phyloP scores from a whole-genome alignment of 1,284 basidiomycete species.

The Apiotrichum porosum region DNA sequence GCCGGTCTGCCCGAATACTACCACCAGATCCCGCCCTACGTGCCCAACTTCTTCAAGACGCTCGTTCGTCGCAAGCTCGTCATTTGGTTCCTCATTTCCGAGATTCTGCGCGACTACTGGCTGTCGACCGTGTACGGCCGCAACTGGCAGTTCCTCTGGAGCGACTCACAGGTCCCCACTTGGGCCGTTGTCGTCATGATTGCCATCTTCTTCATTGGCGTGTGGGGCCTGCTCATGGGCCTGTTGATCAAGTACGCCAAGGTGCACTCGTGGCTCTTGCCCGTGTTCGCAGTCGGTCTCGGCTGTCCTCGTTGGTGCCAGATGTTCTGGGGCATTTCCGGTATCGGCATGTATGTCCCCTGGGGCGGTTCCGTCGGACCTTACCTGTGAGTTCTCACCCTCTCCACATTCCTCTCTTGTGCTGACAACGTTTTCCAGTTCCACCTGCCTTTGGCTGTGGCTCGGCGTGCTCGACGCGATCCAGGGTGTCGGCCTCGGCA shows the following conservation, averaged over 20 bases:
- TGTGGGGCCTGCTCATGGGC: slow-evolving; percentile 71
- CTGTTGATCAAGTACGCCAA: slow-evolving; percentile 80
- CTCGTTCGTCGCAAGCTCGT: slow-evolving; percentile 83
- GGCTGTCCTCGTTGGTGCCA: slow-evolving; percentile 91
- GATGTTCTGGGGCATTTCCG: slow-evolving; percentile 52
- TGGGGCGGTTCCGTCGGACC: slow-evolving; percentile 81
- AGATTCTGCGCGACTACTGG: slow-evolving; percentile 87
- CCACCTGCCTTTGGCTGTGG: slow-evolving; percentile 85
- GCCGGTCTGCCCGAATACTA: slow-evolving; percentile 69
- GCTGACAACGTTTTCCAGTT: too few species aligned
- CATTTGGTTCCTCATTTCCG: slow-evolving; percentile 85
- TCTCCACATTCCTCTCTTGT: too few species aligned
- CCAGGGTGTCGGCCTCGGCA: slow-evolving; percentile 86
- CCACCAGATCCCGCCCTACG: slow-evolving; percentile 71
- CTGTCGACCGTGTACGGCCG: slow-evolving; percentile 76
- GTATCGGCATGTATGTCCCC: slow-evolving; percentile 67
- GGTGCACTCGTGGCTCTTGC: slow-evolving; percentile 86
- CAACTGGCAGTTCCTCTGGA: slow-evolving; percentile 91
- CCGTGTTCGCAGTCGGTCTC: slow-evolving; percentile 86
- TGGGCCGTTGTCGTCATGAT: slow-evolving; percentile 78
- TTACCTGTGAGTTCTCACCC: slow-evolving; percentile 58
- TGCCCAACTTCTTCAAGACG: slow-evolving; percentile 82
- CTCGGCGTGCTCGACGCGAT: slow-evolving; percentile 85
- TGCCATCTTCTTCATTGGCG: slow-evolving; percentile 72
- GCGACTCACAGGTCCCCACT: slow-evolving; percentile 64